phyloP scores from a whole-genome alignment of 148 eudicot species.

The Amaranthus hypochondriacus region DNA sequence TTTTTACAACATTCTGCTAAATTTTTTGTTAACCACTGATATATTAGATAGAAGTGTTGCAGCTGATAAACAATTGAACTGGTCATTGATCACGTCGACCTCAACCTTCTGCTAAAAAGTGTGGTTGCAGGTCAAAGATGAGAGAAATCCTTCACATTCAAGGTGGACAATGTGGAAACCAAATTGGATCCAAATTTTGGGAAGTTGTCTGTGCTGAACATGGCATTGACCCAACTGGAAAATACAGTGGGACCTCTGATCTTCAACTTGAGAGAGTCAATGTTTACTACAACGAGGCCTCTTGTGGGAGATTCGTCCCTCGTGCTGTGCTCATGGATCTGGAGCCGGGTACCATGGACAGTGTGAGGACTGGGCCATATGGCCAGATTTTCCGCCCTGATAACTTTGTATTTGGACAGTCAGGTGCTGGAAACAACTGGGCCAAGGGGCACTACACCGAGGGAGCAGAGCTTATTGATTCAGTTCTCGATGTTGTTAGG shows the following conservation, averaged over 20 bases:
- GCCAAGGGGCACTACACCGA: constrained; percentile 41
- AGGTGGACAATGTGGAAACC: constrained; percentile 42
- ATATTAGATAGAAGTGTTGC: no score
- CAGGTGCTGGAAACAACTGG: constrained; percentile 42
- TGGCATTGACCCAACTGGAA: constrained; percentile 39
- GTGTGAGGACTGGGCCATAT: constrained; percentile 40
- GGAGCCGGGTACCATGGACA: constrained; percentile 45
- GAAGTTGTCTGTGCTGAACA: constrained; percentile 39
- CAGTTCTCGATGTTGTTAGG: constrained; percentile 40
- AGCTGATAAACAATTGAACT: neutral
- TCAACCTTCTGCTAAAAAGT: neutral
- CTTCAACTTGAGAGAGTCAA: constrained; percentile 38
- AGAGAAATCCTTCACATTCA: constrained; percentile 44
- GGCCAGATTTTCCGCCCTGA: constrained; percentile 42
- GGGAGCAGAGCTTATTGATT: constrained; percentile 41
- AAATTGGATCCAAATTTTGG: constrained; percentile 40
- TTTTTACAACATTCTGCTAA: no score
- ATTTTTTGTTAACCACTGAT: no score
- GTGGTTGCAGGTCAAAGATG: constrained; percentile 26
- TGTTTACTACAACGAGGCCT: constrained; percentile 41
- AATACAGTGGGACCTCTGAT: constrained; percentile 31
- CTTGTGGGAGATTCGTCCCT: constrained; percentile 38
- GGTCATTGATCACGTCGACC: neutral
- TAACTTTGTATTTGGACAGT: constrained; percentile 40
- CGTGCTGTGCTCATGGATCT: constrained; percentile 47